These are phyloP conservation scores for Eremomyces bilateralis DNA, from an alignment of 495 filamentous ascomycete genomes.

Conservation along the genomic window DNA sequence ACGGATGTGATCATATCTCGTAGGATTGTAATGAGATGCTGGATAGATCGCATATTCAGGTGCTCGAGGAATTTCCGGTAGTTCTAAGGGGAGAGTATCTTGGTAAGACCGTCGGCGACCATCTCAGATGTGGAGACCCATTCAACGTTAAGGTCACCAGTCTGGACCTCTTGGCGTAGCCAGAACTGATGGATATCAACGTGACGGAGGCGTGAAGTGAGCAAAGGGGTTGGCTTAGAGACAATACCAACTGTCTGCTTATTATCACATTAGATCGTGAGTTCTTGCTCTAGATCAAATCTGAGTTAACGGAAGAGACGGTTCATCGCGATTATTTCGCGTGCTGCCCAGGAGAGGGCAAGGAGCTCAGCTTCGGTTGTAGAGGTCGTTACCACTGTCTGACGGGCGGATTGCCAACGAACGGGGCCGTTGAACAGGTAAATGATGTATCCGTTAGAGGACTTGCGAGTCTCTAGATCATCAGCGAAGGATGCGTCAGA, in stretches of 20 bases:
- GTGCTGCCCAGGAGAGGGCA: constrained; percentile 6
- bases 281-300: constrained; percentile 1
- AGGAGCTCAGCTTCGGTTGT: too few relatives aligned
- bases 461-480: constrained; percentile 1
- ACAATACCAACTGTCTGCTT: constrained; percentile 5
- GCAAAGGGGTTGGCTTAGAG: background rate
- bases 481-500: constrained; percentile 7
- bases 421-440: constrained; percentile 11
- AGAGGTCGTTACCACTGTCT: constrained; percentile 13
- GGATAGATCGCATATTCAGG: too few relatives aligned
- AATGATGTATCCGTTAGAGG: constrained; percentile 10
- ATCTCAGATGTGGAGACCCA: constrained; percentile 1
- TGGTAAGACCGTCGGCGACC: constrained; percentile 2
- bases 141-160: background rate
- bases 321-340: constrained; percentile 6
- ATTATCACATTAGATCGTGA: constrained; percentile 5
- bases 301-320: constrained; percentile 3
- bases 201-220: constrained; percentile 4
- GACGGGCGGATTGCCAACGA: constrained; percentile 11
- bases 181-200: constrained; percentile 7
- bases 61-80: too few relatives aligned
- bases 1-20: too few relatives aligned
- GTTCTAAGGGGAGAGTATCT: constrained; percentile 1
- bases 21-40: too few relatives aligned
- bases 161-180: constrained; percentile 6